Evolutionary conservation across 306 rosid species (phyloP).

Genomic region (Begonia fuchsioides): DNA sequence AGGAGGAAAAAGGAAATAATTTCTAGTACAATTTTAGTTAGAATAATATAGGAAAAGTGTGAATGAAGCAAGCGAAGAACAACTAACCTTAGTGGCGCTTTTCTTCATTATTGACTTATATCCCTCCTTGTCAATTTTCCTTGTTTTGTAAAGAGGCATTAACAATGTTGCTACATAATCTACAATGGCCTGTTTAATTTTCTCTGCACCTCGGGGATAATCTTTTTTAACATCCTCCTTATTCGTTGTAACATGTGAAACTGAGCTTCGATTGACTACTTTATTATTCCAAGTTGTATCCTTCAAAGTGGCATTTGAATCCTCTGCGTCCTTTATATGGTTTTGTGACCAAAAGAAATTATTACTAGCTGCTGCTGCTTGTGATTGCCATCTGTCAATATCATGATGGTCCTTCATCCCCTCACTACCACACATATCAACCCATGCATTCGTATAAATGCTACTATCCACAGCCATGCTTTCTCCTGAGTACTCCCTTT

Average conservation of each 20-base stretch:
- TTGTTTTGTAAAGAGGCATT: conserved; percentile 96
- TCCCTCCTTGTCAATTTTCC: conserved; percentile 84
- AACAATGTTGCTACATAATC: conserved; percentile 97
- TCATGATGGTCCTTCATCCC: conserved; percentile 82
- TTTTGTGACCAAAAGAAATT: conserved; percentile 32
- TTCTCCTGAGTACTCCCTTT: conserved; percentile 95
- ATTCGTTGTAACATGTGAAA: conserved; percentile 84
- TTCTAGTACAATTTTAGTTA: background rate
- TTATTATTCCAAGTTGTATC: conserved; percentile 57
- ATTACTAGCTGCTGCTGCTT: conserved; percentile 88
- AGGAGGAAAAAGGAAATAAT: conserved; percentile 8
- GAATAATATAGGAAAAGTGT: conserved; percentile 1
- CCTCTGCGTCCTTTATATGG: conserved; percentile 74
- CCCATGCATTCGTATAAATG: conserved; percentile 92
- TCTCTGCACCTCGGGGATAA: conserved; percentile 81
- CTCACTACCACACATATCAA: conserved; percentile 72
- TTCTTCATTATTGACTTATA: conserved; percentile 99
- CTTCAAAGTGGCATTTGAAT: conserved; percentile 67
- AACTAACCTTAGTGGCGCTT: conserved; percentile 83
- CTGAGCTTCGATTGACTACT: conserved; percentile 68
- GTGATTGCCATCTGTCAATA: conserved; percentile 98
- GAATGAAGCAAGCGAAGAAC: conserved; percentile 9
- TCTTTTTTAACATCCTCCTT: conserved; percentile 38
- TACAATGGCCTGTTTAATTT: conserved; percentile 88
- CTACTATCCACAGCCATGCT: conserved; percentile 83